These are phyloP conservation scores for Torulaspora delbrueckii DNA, from an alignment of 805 yeast species.

Conservation along the genomic window DNA sequence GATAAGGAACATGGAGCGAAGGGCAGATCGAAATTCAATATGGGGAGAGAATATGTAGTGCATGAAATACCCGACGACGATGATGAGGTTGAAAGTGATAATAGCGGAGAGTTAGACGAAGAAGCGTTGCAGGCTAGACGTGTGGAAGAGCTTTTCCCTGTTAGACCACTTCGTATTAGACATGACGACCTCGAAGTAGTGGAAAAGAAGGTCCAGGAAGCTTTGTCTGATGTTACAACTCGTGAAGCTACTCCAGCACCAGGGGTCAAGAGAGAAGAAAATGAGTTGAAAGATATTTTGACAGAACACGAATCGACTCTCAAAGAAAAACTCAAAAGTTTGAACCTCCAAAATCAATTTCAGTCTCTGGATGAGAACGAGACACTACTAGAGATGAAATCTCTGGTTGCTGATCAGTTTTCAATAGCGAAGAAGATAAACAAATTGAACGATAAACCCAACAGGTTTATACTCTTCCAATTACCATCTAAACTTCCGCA, in stretches of 20 bases:
- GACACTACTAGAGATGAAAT: slow-evolving; percentile 35
- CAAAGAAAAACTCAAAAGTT: slow-evolving; percentile 28
- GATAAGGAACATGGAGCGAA: slow-evolving; percentile 21
- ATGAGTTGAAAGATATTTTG: slow-evolving; percentile 14
- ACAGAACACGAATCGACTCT: slow-evolving; percentile 25
- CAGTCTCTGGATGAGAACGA: slow-evolving; percentile 33
- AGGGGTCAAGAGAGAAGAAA: slow-evolving; percentile 8
- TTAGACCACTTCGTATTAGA: slow-evolving; percentile 57
- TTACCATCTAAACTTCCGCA: slow-evolving; percentile 38
- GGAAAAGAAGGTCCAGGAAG: slow-evolving; percentile 31
- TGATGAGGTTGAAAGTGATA: slow-evolving; percentile 20
- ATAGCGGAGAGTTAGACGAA: slow-evolving; percentile 25
- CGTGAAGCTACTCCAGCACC: slow-evolving; percentile 29
- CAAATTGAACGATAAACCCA: slow-evolving; percentile 32
- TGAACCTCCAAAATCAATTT: slow-evolving; percentile 28
- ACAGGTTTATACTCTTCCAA: slow-evolving; percentile 38
- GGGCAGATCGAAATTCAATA: slow-evolving; percentile 41
- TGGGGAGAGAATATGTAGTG: slow-evolving; percentile 56
- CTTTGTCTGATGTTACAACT: slow-evolving; percentile 24
- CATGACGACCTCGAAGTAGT: slow-evolving; percentile 38
- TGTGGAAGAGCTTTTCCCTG: slow-evolving; percentile 51
- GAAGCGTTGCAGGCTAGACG: slow-evolving; percentile 25
- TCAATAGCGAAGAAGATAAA: slow-evolving; percentile 32
- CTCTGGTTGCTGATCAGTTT: slow-evolving; percentile 39
- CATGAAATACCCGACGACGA: slow-evolving; percentile 33